Evolutionary conservation across 2,329 filamentous ascomycete species (phyloP).

Genomic region (Fusarium newnesense): DNA sequence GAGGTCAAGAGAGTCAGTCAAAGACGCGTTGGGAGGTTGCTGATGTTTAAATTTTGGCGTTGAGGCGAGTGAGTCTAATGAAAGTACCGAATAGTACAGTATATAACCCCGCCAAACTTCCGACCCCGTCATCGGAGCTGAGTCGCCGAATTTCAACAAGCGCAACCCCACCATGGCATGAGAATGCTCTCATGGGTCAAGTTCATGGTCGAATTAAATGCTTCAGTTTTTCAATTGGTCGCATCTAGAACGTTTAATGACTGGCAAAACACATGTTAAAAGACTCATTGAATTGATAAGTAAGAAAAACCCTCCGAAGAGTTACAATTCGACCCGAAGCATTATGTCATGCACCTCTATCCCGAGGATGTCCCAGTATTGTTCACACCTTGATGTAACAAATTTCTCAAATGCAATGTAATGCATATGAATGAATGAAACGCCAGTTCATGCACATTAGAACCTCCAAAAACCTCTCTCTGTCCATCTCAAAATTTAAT

Average conservation of each 20-base stretch:
- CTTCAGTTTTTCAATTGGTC: slow-evolving; percentile 13
- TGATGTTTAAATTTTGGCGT: slow-evolving; percentile 34
- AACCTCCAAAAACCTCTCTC: not conserved
- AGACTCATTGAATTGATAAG: not conserved
- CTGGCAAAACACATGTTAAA: slow-evolving; percentile 15
- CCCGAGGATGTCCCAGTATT: slow-evolving; percentile 13
- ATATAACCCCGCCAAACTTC: slow-evolving; percentile 44
- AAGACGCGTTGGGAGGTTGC: not conserved
- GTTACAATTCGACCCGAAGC: slow-evolving; percentile 1
- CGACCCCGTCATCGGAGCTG: slow-evolving; percentile 49
- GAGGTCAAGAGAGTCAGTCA: not conserved
- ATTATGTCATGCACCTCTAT: slow-evolving; percentile 25
- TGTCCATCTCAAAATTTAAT: not conserved
- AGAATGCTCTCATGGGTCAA: slow-evolving; percentile 23
- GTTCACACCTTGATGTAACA: slow-evolving; percentile 7
- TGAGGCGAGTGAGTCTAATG: slow-evolving; percentile 34
- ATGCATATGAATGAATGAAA: slow-evolving; percentile 25
- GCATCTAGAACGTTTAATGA: slow-evolving; percentile 1
- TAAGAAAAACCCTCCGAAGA: slow-evolving; percentile 1
- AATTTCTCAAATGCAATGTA: not conserved
- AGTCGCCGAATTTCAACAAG: slow-evolving; percentile 6
- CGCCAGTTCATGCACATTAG: slow-evolving; percentile 40
- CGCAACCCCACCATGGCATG: slow-evolving; percentile 26
- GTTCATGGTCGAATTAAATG: slow-evolving; percentile 25
- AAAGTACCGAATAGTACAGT: slow-evolving; percentile 3